Evolutionary conservation across 495 filamentous ascomycete species (phyloP), one percentile per base, ranked within the genome.

Genomic region (Lophiotrema nucula): DNA sequence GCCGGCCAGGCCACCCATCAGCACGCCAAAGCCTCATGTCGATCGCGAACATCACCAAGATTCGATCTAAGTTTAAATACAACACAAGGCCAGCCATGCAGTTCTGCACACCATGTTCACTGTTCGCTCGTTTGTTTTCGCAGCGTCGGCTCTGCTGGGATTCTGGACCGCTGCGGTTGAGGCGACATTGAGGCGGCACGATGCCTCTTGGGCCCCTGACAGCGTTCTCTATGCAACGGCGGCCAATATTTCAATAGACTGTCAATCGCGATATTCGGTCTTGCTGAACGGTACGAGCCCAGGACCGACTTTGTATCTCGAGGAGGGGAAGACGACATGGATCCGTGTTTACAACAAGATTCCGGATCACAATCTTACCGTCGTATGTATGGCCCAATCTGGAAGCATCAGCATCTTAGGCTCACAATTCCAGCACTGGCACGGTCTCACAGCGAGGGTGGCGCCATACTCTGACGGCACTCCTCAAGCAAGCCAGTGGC

Each of bases 401-500:
- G 44, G 23, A 21, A 24, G 18, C 11, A 18, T 23, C 8, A 47
- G 23, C 44, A 8, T 4, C 6, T 24, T 19, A 6, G 18, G 18
- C 44, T 47, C 4, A 23, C 23, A 4, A 6, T 18, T 22, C 23
- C 44, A 47, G 44, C 44, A 47, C 44, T 47, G 44, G 44, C 44
- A 47, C 18, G 44, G 44, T 10, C 23, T 47, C 6, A 47, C 44
- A 10, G 44, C 44, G 4, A 10, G 44, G 11, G 44, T 47, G 10
- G 44, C 44, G 10, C 44, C 44, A 4, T 47, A 47, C 44, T 47
- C 44, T 22, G 44, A 47, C 18, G 44, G 44, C 10, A 47, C 18
- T 10, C 44, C 44, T 5, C 44, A 50, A 22, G 49, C 49, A 21
- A 53, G 31, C 35, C 49, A 53, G 26, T 53, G 49, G 49, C 31